Base-by-base conservation (phyloP, 2,329 filamentous ascomycete genomes). In the Sarocladium kiliense region DNA sequence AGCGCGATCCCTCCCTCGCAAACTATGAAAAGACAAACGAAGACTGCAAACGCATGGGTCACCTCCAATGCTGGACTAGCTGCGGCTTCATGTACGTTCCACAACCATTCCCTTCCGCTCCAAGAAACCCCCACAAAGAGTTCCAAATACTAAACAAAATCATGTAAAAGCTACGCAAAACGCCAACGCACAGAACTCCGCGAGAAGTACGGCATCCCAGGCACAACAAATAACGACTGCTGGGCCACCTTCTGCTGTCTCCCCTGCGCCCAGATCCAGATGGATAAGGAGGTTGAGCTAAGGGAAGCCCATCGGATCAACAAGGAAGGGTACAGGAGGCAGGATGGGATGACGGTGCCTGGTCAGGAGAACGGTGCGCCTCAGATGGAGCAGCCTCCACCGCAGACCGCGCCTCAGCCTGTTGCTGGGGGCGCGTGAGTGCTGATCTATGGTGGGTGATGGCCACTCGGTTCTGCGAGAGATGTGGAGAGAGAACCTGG, bases 241-340 rank as follows among this genome's bases (percentile, higher is more conserved):
- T 77, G 76, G 60, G 65, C 69, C n/a, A 68, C 75, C 14, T 82
- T 70, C 65, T 84, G 75, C 69, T 85, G 81, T 64, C 64, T 71
- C 34, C 83, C 79, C 73, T 85, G 81, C 62, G 71, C 74, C 5
- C 66, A 83, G 56, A 73, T 83, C 59, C 82, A 85, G 69, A 74
- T 83, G 55, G 79, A 84, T 56, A 80, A 81, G 60, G 81, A 85
- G 62, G 74, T 77, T 45, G 62, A 64, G 55, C 54, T 58, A 30
- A 61, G 61, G 55, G 64, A 61, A 42, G 64, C 58, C 2, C 58
- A 63, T 10, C 59, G 59, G 18, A 62, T 61, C 49, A 58, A 67
- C 51, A 66, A 62, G n/a, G 64, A 71, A 58, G 65, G 63, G 30
- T 75, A 74, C 56, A 69, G 74, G 60, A 55, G 65, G 45, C 64